phyloP scores from a whole-genome alignment of 106 monocot genomes.

The Phalaenopsis aphrodite region DNA sequence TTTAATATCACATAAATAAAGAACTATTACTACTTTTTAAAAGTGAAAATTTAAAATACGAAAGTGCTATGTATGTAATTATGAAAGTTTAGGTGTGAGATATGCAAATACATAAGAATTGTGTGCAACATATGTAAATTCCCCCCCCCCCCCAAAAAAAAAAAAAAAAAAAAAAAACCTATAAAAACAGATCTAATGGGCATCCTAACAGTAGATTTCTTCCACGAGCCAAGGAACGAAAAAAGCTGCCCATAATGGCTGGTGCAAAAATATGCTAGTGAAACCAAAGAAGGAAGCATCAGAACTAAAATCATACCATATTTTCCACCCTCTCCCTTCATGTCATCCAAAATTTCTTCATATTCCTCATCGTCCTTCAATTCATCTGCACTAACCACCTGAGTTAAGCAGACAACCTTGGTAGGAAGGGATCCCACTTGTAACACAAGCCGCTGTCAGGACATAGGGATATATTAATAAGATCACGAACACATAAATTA shows the following conservation, averaged over 20 bases:
- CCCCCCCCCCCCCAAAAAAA: no score
- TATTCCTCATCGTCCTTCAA: conserved; percentile 81
- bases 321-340: conserved; percentile 80
- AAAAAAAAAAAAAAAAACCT: neutral
- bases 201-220: neutral
- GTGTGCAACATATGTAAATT: no score
- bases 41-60: no score
- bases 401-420: conserved; percentile 72
- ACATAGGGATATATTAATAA: neutral
- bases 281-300: neutral
- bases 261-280: neutral
- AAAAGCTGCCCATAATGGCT: neutral
- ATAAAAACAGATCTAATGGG: neutral
- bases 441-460: conserved; percentile 48
- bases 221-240: neutral
- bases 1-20: no score
- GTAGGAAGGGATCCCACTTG: conserved; percentile 65
- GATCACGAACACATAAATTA: neutral
- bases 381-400: conserved; percentile 60
- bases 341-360: conserved; percentile 85
- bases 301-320: conserved; percentile 40
- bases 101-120: no score
- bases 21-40: no score
- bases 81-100: no score
- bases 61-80: no score